These are phyloP conservation scores for Colletotrichum simmondsii DNA, from an alignment of 2,329 filamentous ascomycete genomes.

Conservation along the genomic window DNA sequence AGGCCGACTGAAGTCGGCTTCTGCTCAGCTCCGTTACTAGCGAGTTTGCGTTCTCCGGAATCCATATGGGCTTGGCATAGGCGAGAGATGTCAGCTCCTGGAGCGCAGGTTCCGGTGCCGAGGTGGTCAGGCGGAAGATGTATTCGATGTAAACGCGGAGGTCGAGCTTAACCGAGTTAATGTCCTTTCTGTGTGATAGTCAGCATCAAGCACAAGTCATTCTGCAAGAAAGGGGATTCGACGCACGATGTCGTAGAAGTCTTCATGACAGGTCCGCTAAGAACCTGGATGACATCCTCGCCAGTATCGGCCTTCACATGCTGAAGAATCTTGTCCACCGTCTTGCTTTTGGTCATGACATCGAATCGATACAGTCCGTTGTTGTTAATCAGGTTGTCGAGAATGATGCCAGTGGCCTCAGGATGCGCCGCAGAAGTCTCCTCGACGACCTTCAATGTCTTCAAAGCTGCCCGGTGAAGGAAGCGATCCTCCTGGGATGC, in stretches of 20 bases:
- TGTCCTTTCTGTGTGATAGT: conserved; percentile 45
- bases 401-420: conserved; percentile 66
- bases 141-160: conserved; percentile 65
- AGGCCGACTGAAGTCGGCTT: conserved; percentile 66
- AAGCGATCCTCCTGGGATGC: conserved; percentile 81
- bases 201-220: conserved; percentile 42
- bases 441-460: conserved; percentile 79
- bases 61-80: conserved; percentile 58
- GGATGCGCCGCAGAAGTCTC: conserved; percentile 71
- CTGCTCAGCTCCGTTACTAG: conserved; percentile 62
- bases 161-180: conserved; percentile 47
- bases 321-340: conserved; percentile 78
- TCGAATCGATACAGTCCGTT: conserved; percentile 85
- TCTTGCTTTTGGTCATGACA: conserved; percentile 85
- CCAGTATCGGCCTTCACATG: conserved; percentile 67
- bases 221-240: background rate
- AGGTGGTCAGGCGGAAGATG: conserved; percentile 61
- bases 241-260: conserved; percentile 42
- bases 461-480: conserved; percentile 81
- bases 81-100: conserved; percentile 65
- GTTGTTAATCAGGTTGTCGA: conserved; percentile 76
- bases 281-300: conserved; percentile 59
- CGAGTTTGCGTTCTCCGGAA: conserved; percentile 33
- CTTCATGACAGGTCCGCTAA: conserved; percentile 41
- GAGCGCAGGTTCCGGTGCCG: conserved; percentile 51